phyloP scores from a whole-genome alignment of 441 rosid species.

The Arabidopsis hybrid region DNA sequence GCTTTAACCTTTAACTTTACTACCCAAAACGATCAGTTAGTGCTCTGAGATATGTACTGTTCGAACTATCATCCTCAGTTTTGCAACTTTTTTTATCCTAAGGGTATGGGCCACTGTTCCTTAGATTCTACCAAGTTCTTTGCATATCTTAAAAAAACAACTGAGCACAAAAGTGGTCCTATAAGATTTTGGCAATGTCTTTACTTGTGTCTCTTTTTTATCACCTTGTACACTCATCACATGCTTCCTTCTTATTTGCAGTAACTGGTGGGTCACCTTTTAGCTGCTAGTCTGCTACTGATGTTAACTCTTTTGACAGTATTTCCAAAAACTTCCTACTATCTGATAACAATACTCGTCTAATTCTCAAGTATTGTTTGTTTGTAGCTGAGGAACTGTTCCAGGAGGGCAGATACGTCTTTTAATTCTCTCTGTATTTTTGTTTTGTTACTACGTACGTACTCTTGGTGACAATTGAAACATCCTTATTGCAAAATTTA shows the following conservation, averaged over 20 bases:
- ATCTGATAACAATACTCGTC: conserved; percentile 9
- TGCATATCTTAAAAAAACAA: conserved; percentile 38
- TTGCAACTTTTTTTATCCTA: conserved; percentile 48
- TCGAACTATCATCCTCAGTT: conserved; percentile 74
- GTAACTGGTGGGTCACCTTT: conserved; percentile 62
- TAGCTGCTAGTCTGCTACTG: conserved; percentile 61
- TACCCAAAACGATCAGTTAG: conserved; percentile 39
- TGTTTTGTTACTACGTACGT: background rate
- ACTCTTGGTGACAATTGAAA: conserved; percentile 37
- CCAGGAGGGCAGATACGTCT: conserved; percentile 25
- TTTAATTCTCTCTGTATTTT: conserved; percentile 13
- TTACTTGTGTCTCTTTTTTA: conserved; percentile 51
- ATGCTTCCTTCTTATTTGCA: conserved; percentile 59
- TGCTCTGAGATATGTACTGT: conserved; percentile 50
- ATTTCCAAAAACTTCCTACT: conserved; percentile 35
- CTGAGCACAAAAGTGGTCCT: conserved; percentile 63
- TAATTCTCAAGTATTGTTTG: conserved; percentile 29
- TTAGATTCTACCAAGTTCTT: conserved; percentile 62
- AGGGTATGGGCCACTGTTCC: conserved; percentile 75
- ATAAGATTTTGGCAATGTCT: conserved; percentile 39
- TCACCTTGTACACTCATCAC: conserved; percentile 61
- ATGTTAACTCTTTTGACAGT: conserved; percentile 52
- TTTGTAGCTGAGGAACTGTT: conserved; percentile 30
- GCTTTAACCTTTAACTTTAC: conserved; percentile 39
- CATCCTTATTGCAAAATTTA: conserved; percentile 32